Percentiles rank a stretch among this genome's conserved stretches.
These are phyloP conservation scores for Vaccinium vitisidaea DNA, from an alignment of 148 eudicot genomes.

Conservation along the genomic window DNA sequence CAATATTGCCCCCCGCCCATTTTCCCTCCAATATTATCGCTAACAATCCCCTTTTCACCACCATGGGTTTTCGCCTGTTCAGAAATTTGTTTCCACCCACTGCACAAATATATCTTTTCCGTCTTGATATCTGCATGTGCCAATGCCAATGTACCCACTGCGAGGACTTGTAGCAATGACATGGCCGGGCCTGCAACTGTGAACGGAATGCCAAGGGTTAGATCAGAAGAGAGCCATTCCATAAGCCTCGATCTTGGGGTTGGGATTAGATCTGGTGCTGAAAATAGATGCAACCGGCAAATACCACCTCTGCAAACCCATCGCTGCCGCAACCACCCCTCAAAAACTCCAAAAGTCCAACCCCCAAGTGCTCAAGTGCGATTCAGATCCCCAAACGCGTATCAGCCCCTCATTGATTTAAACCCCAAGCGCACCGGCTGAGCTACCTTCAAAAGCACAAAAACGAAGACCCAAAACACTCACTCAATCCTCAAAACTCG, in stretches of 20 bases:
- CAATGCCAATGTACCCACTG: constrained; percentile 44
- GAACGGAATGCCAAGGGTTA: constrained; percentile 9
- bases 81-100: constrained; percentile 86
- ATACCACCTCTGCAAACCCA: constrained; percentile 32
- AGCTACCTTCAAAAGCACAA: too few relatives aligned
- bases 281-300: constrained; percentile 34
- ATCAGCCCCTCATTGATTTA: too few relatives aligned
- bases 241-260: constrained; percentile 21
- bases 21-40: too few relatives aligned
- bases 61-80: constrained; percentile 85
- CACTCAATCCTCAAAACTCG: too few relatives aligned
- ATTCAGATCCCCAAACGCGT: too few relatives aligned
- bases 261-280: constrained; percentile 25
- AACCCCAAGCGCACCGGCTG: too few relatives aligned
- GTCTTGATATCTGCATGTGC: constrained; percentile 65
- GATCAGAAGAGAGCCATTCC: constrained; percentile 9
- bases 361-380: too few relatives aligned
- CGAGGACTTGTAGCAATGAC: constrained; percentile 11
- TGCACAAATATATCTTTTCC: constrained; percentile 81
- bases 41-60: constrained; percentile 27
- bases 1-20: too few relatives aligned
- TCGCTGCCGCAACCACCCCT: too few relatives aligned
- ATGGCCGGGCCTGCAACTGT: constrained; percentile 2
- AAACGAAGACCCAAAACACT: too few relatives aligned
- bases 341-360: too few relatives aligned